Evolutionary conservation across 345 rosid genomes (phyloP).

Genomic region (Populus davidiana): DNA sequence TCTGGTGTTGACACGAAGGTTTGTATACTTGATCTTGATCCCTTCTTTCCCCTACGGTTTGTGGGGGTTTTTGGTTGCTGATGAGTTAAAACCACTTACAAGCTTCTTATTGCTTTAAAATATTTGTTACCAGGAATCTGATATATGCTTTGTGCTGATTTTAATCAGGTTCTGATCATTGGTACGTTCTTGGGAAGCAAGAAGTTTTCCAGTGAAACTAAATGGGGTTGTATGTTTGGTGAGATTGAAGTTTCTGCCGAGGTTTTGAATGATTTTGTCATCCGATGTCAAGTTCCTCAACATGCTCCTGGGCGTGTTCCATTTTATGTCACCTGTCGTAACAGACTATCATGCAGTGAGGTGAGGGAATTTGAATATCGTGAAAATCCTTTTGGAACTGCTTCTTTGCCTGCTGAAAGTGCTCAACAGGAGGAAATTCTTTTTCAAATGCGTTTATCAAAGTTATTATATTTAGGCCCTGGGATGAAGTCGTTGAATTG

Average conservation of each 20-base stretch:
- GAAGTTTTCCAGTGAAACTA: slow-evolving; percentile 33
- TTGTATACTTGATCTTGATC: not conserved
- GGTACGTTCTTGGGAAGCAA: slow-evolving; percentile 54
- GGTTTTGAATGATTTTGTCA: slow-evolving; percentile 42
- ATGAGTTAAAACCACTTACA: not conserved
- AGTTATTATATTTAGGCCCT: slow-evolving; percentile 28
- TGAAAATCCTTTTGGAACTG: slow-evolving; percentile 34
- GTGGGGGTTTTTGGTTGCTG: no score
- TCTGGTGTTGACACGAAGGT: slow-evolving; percentile 55
- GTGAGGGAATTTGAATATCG: slow-evolving; percentile 67
- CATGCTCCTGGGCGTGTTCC: slow-evolving; percentile 60
- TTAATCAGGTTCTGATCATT: slow-evolving; percentile 45
- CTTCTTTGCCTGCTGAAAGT: slow-evolving; percentile 9
- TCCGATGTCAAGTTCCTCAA: slow-evolving; percentile 56
- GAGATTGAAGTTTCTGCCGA: slow-evolving; percentile 69
- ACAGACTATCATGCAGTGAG: slow-evolving; percentile 73
- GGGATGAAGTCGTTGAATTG: slow-evolving; percentile 35
- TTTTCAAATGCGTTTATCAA: slow-evolving; percentile 48
- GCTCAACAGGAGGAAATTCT: slow-evolving; percentile 28
- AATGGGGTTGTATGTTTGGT: slow-evolving; percentile 74
- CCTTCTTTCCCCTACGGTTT: not conserved
- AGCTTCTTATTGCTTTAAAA: slow-evolving; percentile 1
- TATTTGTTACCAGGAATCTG: not conserved
- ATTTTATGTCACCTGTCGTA: slow-evolving; percentile 57
- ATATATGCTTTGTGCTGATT: slow-evolving; percentile 12